Evolutionary conservation across 2,329 filamentous ascomycete genomes (phyloP).

Genomic region (Botryotinia narcissicola): DNA sequence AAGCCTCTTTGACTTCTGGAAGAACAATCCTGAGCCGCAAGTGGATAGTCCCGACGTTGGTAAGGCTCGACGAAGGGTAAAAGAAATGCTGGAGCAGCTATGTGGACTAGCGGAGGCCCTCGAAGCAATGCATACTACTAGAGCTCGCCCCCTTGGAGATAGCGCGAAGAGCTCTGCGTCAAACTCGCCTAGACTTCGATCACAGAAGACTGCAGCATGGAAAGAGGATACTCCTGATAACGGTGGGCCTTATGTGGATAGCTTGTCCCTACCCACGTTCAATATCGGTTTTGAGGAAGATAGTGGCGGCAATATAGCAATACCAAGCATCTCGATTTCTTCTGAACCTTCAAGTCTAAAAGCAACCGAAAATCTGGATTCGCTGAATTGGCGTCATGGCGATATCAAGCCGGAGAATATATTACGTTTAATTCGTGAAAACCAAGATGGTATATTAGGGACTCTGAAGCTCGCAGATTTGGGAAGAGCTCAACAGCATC

Average conservation of each 20-base stretch:
- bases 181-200: not conserved
- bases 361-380: not conserved
- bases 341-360: not conserved
- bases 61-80: not conserved
- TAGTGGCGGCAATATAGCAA: too few relatives aligned
- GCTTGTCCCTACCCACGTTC: not conserved
- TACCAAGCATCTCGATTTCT: not conserved
- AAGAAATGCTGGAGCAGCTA: not conserved
- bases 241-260: not conserved
- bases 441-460: too few relatives aligned
- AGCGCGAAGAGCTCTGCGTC: not conserved
- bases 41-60: not conserved
- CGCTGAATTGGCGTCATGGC: not conserved
- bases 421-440: too few relatives aligned
- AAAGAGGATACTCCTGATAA: not conserved
- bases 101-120: not conserved
- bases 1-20: not conserved
- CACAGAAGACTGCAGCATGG: not conserved
- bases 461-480: slow-evolving; percentile 6
- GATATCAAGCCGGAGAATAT: slow-evolving; percentile 1
- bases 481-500: slow-evolving; percentile 10
- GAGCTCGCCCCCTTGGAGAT: not conserved
- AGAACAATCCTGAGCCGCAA: not conserved
- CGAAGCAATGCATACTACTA: slow-evolving; percentile 4
- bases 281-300: not conserved